Evolutionary conservation across 129 eudicot species (phyloP), one percentile per base, ranked within the genome.

Genomic region (Arctium lappa): DNA sequence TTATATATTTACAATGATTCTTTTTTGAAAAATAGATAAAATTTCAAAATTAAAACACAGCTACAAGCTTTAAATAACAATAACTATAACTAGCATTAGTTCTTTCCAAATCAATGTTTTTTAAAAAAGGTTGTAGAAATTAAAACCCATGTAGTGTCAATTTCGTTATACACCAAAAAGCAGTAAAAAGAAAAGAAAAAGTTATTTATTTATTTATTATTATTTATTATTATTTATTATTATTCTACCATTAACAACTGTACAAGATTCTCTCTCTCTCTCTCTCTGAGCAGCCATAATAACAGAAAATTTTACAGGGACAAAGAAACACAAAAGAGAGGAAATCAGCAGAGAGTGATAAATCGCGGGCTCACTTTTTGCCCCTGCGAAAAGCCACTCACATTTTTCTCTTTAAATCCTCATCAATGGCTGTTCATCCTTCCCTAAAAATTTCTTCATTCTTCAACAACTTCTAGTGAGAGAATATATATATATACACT

Each of bases 201-300:
- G n/a, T n/a, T n/a, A n/a, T n/a, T n/a, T n/a, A n/a, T n/a, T n/a
- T n/a, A n/a, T n/a, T n/a, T n/a, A n/a, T n/a, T n/a, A n/a, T n/a
- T n/a, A n/a, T n/a, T 22, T 22, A 22, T 22, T 22, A 22, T 22
- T 22, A 22, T 38, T 22, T 22, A 22, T 38, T 38, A 16, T 62
- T 62, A 84, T 79, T 42, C 31, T 77, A 75, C 39, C 73, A 83
- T 77, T 77, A 77, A 73, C 87, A 84, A 84, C 87, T 72, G 87
- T 84, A 40, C 76, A 84, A 84, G 87, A 84, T 84, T 84, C 87
- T 84, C 70, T 84, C 81, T 78, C 75, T 78, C 75, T 84, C 86
- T 83, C 73, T 83, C 80, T 77, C 76, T 84, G 81, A 73, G 80
- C 80, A 79, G 87, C 78, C 83, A 79, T 73, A 79, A 79, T 79